Evolutionary conservation across 352 stramenopile genomes (phyloP).

Genomic region (Phytophthora pini): DNA sequence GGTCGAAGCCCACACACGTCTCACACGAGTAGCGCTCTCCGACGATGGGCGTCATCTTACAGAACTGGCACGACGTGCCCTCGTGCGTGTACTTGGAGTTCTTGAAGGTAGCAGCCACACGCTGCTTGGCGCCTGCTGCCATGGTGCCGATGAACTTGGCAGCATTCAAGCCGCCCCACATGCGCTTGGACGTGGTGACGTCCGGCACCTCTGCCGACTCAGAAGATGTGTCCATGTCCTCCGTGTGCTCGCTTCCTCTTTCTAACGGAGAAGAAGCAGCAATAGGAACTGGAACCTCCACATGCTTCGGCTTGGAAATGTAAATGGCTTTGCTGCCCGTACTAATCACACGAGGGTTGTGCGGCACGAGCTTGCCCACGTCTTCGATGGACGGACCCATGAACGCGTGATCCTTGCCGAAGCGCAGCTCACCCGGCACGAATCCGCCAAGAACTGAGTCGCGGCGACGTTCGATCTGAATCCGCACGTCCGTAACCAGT

Average conservation of each 20-base stretch:
- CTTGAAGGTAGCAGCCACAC: slow-evolving; percentile 69
- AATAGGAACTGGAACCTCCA: slow-evolving; percentile 20
- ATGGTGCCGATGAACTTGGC: slow-evolving; percentile 81
- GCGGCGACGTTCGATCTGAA: slow-evolving; percentile 81
- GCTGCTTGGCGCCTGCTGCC: slow-evolving; percentile 70
- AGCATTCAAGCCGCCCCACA: slow-evolving; percentile 64
- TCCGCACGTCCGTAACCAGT: slow-evolving; percentile 76
- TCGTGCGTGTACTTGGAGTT: slow-evolving; percentile 77
- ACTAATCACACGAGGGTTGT: slow-evolving; percentile 60
- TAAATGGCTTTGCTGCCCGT: slow-evolving; percentile 73
- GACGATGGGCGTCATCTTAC: slow-evolving; percentile 79
- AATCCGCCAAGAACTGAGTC: slow-evolving; percentile 64
- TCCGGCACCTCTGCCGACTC: slow-evolving; percentile 31
- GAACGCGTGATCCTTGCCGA: slow-evolving; percentile 76
- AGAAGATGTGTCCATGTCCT: slow-evolving; percentile 35
- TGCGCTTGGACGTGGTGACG: slow-evolving; percentile 40
- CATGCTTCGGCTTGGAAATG: slow-evolving; percentile 65
- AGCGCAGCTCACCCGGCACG: slow-evolving; percentile 63
- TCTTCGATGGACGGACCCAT: slow-evolving; percentile 70
- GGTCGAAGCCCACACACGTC: slow-evolving; percentile 83
- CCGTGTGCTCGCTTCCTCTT: slow-evolving; percentile 38
- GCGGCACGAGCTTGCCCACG: slow-evolving; percentile 71
- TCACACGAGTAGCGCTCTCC: slow-evolving; percentile 75
- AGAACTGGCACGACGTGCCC: slow-evolving; percentile 83
- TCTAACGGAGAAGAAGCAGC: slow-evolving; percentile 29